Base-by-base conservation (phyloP, 2,329 filamentous ascomycete species). In the Talaromyces funiculosus region DNA sequence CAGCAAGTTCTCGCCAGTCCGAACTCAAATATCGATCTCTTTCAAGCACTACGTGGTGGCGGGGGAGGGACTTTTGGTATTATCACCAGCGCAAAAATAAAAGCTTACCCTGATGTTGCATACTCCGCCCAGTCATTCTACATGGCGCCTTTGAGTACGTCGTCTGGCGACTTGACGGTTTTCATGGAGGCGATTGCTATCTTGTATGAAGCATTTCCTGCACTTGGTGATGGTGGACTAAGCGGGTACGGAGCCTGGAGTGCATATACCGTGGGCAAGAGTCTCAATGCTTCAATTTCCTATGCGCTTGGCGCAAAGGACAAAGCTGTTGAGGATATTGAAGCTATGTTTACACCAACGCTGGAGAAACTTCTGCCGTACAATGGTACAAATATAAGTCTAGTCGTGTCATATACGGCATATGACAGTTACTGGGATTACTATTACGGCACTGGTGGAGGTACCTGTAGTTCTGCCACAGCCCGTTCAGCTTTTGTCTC, bases 131-230 rank as follows among this genome's bases (percentile, higher is more conserved):
- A 10, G 18, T 51, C 29, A 18, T 51, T 51, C 7, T 53, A 18
- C n/a, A 35, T 53, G 29, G 31, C 26, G 6, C 26, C 47, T 14
- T 20, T 35, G 26, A 0, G 67, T 68, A 18, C 83, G 84, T 3
- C 61, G 76, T 18, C 83, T 83, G 0, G 80, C 66, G 62, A 74
- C 0, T 73, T 88, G 1, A 87, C 83, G 72, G 88, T 84, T 85
- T 86, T 85, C 1, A 71, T 87, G 1, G 76, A 76, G 47, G 86
- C 82, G 0, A 73, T 80, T 43, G 81, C 81, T 62, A 77, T 80
- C 1, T 75, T 84, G 67, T 71, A 74, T 0, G 77, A 81, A 61
- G 69, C 68, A 6, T 69, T 70, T 0, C 73, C 80, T 5, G 74
- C 77, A 1, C 81, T 78, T 2, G 75, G 79, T 1, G 77, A 73